Evolutionary conservation across 208 protist genomes (phyloP), one percentile per base, ranked within the genome.

Genomic region (Crithidia fasciculata): DNA sequence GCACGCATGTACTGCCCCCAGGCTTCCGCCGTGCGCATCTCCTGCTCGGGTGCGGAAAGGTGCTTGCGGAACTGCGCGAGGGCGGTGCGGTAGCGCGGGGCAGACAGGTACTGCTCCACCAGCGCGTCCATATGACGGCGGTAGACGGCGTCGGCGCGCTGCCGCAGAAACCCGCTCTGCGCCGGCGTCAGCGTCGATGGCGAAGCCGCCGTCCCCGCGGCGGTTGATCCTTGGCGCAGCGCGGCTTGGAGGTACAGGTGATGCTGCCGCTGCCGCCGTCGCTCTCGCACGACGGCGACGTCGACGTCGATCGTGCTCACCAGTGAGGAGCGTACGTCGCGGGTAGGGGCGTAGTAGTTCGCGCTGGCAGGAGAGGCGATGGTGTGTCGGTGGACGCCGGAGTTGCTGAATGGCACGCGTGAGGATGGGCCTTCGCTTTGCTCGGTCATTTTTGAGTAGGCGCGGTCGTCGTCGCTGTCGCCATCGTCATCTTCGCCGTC

Each of bases 301-400:
- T 87, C 82, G 45, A 87, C 74, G 67, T 87, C 82, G 13, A 79
- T 49, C 4, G 69, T 80, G 16, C 69, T 80, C n/a, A 87, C 82
- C 8, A 83, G 68, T 9, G 74, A 60, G 28, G 78, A 83, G 10
- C 82, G 82, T n/a, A 83, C 71, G 49, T 87, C 82, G 5, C 76
- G 69, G 0, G 69, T 73, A 2, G 69, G 50, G n/a, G 53, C 18
- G 43, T 59, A 74, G 52, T 54, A 61, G 16, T 44, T 45, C 8
- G 49, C 59, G 40, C 49, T 47, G 47, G 47, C 16, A 0, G 44
- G 59, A 5, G 69, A 54, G 12, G 12, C 19, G 2, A 60, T 13
- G 0, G 47, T 45, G 60, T 72, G 67, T 45, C 13, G 56, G 13
- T 50, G 69, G n/a, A 66, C 37, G 39, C 49, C 60, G 43, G 69